A percentile compares a stretch with the other conserved stretches of the same genome.
Conservation (phyloP, 352 stramenopile genomes). For the Phytopythium aichiense region DNA sequence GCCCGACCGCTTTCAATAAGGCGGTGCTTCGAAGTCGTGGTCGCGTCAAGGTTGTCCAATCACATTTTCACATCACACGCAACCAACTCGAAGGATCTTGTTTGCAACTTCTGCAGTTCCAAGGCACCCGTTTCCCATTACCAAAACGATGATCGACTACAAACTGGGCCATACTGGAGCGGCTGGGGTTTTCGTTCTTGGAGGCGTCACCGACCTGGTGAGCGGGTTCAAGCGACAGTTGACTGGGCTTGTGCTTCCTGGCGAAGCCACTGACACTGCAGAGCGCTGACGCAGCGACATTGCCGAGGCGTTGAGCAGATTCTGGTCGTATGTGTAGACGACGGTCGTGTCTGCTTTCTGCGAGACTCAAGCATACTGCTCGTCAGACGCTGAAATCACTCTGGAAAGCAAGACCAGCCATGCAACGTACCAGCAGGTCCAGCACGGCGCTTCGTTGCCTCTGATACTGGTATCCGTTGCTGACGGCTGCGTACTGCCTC, state of each 20-base stretch:
- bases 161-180: neutral
- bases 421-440: conserved; percentile 37
- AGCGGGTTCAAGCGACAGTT: conserved; percentile 6
- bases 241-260: neutral
- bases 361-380: neutral
- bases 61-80: neutral
- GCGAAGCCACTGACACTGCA: conserved; percentile 6
- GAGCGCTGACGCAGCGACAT: conserved; percentile 48
- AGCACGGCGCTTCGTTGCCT: conserved; percentile 14
- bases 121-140: neutral
- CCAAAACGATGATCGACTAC: neutral
- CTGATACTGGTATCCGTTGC: conserved; percentile 15
- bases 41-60: neutral
- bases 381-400: conserved; percentile 3
- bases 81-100: neutral
- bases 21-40: neutral
- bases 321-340: conserved; percentile 41
- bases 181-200: conserved; percentile 9
- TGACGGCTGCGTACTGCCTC: conserved; percentile 52
- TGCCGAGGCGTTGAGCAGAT: conserved; percentile 50
- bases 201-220: neutral
- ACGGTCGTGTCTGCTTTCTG: conserved; percentile 30
- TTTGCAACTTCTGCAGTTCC: too few relatives aligned
- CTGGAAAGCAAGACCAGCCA: neutral
- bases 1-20: neutral